Conservation (phyloP, 768 basidiomycete species). For the Boletus edulis region DNA sequence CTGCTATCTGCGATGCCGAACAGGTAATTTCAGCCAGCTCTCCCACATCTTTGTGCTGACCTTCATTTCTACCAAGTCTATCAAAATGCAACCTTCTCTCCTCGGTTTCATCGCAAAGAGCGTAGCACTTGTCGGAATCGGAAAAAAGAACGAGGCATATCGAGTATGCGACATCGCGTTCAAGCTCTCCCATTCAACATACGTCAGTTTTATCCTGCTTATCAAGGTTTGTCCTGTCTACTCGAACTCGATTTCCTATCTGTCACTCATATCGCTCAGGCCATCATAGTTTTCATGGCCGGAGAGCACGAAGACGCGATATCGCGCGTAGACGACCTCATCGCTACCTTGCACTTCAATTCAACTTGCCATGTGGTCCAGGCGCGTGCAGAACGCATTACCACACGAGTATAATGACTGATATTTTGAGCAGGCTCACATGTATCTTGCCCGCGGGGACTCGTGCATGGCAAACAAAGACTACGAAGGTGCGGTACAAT, state of each 20-base stretch:
- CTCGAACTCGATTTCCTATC: not conserved
- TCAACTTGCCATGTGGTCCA: not conserved
- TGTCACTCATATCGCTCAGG: not conserved
- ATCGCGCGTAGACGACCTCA: not conserved
- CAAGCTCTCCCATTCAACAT: not conserved
- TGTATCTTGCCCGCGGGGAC: not conserved
- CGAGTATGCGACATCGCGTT: constrained; percentile 6
- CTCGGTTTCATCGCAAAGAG: constrained; percentile 5
- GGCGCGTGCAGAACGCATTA: not conserved
- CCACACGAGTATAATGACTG: not conserved
- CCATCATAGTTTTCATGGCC: not conserved
- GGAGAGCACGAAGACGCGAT: not conserved
- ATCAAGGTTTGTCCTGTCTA: constrained; percentile 1
- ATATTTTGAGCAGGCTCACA: not conserved
- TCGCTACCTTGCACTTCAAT: not conserved
- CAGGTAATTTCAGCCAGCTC: not conserved
- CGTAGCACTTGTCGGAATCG: not conserved
- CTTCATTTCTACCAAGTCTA: not conserved
- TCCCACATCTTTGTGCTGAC: not conserved
- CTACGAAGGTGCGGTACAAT: not conserved
- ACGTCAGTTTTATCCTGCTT: not conserved
- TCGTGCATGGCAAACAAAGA: not conserved
- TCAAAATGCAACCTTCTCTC: not conserved
- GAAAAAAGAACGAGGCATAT: not conserved
- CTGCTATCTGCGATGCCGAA: constrained; percentile 1